phyloP scores from a whole-genome alignment of 2,329 filamentous ascomycete species.

The Botrytis fabae region DNA sequence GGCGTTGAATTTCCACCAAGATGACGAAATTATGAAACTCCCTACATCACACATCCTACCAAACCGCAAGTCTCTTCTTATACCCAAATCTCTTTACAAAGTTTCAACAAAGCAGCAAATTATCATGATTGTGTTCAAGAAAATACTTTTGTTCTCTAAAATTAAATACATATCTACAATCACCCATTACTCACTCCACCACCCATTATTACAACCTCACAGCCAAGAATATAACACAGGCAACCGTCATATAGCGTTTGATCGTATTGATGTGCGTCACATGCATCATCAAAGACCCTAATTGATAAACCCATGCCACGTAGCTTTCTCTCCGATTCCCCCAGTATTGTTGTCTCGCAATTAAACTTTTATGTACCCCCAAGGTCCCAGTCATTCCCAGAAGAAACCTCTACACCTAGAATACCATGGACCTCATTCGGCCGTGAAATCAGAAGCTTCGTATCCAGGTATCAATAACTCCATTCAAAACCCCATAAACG shows the following conservation, averaged over 20 bases:
- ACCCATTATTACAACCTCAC: not conserved
- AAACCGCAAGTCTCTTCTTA: not conserved
- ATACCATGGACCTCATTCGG: not conserved
- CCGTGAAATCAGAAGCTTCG: constrained; percentile 16
- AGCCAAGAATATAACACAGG: not conserved
- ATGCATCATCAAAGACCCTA: not conserved
- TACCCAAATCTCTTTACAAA: not conserved
- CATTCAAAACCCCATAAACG: not conserved
- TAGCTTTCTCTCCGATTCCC: not conserved
- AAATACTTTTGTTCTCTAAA: not conserved
- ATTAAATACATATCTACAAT: not conserved
- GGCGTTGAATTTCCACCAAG: not conserved
- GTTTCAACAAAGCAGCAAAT: not conserved
- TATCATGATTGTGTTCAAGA: not conserved
- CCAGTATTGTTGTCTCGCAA: not conserved
- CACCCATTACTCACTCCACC: not conserved
- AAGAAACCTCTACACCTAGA: not conserved
- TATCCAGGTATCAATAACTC: constrained; percentile 25
- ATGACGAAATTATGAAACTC: not conserved
- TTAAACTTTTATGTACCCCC: constrained; percentile 11
- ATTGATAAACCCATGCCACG: not conserved
- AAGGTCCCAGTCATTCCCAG: not conserved
- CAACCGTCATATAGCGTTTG: not conserved
- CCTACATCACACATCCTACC: not conserved
- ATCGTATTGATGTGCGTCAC: not conserved